Evolutionary conservation across 768 basidiomycete species (phyloP), one percentile per base, ranked within the genome.

Genomic region (Kwoniella europaea): DNA sequence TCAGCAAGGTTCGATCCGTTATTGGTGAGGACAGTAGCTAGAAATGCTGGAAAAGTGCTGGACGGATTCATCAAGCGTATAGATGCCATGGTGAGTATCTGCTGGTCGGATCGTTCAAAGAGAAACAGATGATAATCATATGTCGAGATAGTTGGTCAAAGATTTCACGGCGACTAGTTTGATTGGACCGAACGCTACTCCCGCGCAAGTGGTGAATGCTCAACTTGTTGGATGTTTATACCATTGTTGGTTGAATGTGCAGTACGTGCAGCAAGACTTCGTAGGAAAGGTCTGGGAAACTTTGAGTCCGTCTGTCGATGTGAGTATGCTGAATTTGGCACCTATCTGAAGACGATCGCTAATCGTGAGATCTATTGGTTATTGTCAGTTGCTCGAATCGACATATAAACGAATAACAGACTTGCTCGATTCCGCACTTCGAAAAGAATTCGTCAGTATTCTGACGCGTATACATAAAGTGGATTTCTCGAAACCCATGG

Each of bases 1-100:
- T 89, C 93, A 2, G 93, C 93, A 15, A 88, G 90, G 71, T 97
- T 96, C 80, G 97, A 99, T 84, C 96, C 96, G 0, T 82, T 98
- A 46, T 85, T 99, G 15, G 89, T 93, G 12, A 88, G 87, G 69
- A 87, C 89, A 6, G 90, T 97, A 9, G 92, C 94, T 15, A 90
- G 90, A 82, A 90, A 89, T 78, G 89, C 88, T 0, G 87, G 87
- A 10, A 85, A 87, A 2, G 89, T 89, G 66, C 79, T 98, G 58
- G 92, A 94, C n/a, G 87, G 85, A 71, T 86, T 93, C 74, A 77
- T 89, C 22, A 85, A 86, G 6, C 87, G 90, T 67, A 83, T 88
- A 1, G 94, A 97, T 46, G 85, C 83, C 18, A 74, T 94, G 84
- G 93, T 95, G 69, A 74, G 91, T 84, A 2, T 18, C 57, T 27